These are phyloP conservation scores for Yarrowia sp. DNA, from an alignment of 805 yeast species.

Conservation along the genomic window DNA sequence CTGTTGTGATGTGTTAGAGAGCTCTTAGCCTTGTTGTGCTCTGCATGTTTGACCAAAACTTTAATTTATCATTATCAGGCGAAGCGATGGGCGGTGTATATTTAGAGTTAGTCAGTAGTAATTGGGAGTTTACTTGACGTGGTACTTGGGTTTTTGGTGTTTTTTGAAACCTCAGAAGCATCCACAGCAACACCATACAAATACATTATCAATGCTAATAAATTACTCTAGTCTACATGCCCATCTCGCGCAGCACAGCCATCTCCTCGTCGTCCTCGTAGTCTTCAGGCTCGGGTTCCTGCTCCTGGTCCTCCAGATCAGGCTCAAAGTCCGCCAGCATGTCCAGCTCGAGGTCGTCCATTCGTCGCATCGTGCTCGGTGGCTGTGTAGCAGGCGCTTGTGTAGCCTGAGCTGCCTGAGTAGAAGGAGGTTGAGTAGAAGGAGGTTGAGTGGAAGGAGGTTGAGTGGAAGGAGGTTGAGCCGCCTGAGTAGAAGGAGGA, in stretches of 20 bases:
- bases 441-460: not conserved
- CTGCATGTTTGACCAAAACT: not conserved
- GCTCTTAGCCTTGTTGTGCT: not conserved
- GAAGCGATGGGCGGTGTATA: too few relatives aligned
- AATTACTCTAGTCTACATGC: not conserved
- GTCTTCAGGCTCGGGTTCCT: constrained; percentile 1
- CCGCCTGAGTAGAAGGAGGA: not conserved
- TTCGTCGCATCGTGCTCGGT: not conserved
- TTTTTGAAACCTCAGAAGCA: too few relatives aligned
- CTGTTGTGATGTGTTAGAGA: not conserved
- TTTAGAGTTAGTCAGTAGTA: not conserved
- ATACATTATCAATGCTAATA: not conserved
- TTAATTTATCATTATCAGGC: too few relatives aligned
- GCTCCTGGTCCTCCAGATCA: not conserved
- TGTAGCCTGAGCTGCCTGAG: not conserved
- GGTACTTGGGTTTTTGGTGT: too few relatives aligned
- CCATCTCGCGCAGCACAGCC: constrained; percentile 12
- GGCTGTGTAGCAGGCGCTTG: not conserved
- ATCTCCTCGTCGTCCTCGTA: not conserved
- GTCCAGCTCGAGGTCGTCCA: not conserved
- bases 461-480: not conserved
- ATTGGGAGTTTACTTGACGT: not conserved
- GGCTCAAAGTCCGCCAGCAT: not conserved
- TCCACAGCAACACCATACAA: too few relatives aligned
- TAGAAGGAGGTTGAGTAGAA: not conserved